Base-by-base conservation (phyloP, 2,329 filamentous ascomycete species). In the Alternaria burnsii region DNA sequence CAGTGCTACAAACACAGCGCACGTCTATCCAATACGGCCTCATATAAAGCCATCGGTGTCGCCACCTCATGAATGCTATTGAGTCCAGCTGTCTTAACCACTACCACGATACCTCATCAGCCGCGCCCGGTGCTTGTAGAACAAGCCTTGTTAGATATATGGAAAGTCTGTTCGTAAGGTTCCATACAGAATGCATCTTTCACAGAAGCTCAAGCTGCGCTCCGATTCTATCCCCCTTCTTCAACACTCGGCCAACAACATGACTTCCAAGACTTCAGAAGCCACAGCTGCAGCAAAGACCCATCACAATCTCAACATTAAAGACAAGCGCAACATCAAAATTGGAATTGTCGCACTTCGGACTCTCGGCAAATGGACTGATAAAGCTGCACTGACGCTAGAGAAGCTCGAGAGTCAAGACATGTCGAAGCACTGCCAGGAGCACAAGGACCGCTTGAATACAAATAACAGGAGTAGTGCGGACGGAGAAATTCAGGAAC, bases 331-430 rank as follows among this genome's bases (percentile, higher is more conserved):
- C 3, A 48, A 58, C 34, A 42, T 58, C 14, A 47, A 54, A 16
- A 36, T 36, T 4, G 50, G 50, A 5, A 51, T 48, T 3, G n/a
- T 5, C 4, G 56, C 24, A 10, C 43, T 59, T 4, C 51, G 38
- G 6, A 59, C 43, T 4, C 18, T 59, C 20, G 50, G 51, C n/a
- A 59, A 50, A 43, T 55, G 56, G 51, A 42, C 51, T 7, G 56
- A 59, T 9, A 59, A 59, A 30, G 56, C 56, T 18, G 50, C 43
- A 8, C 43, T 50, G 36, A 54, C 56, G 36, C 56, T 48, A 3
- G 50, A 59, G 50, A 59, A 55, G 20, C 51, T 50, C 40, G 56
- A 48, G 16, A n/a, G 34, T 11, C 18, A 59, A 36, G 34, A 42
- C 1, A 26, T 14, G 5, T 54, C 28, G 41, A 54, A 36, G 20